A percentile compares a stretch with the other conserved stretches of the same genome.
Conservation (phyloP, 1,284 basidiomycete species). For the Trichosporon ovoides region DNA sequence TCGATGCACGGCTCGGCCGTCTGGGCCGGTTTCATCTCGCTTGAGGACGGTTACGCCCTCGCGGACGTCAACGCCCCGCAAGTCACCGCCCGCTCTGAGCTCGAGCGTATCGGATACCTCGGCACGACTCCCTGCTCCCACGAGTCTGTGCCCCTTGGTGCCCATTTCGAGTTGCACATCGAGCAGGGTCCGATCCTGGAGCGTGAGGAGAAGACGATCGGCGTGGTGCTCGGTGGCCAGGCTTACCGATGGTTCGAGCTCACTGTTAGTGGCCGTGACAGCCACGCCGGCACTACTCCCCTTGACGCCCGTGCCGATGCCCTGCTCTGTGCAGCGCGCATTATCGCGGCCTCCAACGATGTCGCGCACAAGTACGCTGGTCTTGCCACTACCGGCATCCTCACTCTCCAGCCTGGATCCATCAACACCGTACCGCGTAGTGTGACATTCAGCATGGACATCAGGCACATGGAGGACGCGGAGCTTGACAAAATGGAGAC, state of each 20-base stretch:
- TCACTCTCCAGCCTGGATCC: constrained; percentile 13
- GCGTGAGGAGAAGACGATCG: constrained; percentile 16
- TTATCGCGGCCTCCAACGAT: constrained; percentile 18
- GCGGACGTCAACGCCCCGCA: constrained; percentile 10
- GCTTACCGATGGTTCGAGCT: constrained; percentile 31
- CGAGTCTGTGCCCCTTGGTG: constrained; percentile 22
- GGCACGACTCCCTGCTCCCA: constrained; percentile 18
- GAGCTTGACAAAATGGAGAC: constrained; percentile 20
- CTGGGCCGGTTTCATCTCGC: constrained; percentile 24
- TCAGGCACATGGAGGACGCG: constrained; percentile 23
- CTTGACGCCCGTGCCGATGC: constrained; percentile 24
- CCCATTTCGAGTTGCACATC: constrained; percentile 39
- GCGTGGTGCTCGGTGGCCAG: constrained; percentile 29
- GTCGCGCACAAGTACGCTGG: constrained; percentile 18
- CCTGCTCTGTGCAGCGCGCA: constrained; percentile 12
- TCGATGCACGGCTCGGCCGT: constrained; percentile 35
- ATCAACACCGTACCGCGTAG: constrained; percentile 23
- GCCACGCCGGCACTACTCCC: constrained; percentile 33
- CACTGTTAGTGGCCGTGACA: constrained; percentile 21
- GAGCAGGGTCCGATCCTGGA: constrained; percentile 37
- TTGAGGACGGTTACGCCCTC: constrained; percentile 19
- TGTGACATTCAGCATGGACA: constrained; percentile 25
- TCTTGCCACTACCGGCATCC: constrained; percentile 23
- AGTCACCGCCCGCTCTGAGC: constrained; percentile 19
- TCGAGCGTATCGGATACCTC: constrained; percentile 24